Conservation (phyloP, 2,329 filamentous ascomycete species). For the Scedosporium boydii region DNA sequence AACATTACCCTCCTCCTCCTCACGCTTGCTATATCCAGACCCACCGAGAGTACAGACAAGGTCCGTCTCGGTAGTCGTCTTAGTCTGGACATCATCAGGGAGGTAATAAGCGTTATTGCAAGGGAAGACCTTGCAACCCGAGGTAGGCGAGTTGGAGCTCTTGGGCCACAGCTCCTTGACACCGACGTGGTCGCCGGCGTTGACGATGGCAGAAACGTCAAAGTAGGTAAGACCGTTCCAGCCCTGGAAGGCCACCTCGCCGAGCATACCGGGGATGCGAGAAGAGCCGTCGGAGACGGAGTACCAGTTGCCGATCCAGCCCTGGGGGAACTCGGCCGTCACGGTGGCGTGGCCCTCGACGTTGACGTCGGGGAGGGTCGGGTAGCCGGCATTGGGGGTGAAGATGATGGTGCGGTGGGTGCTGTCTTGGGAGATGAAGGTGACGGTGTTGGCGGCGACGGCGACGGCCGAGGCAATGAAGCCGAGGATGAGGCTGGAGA, state of each 20-base stretch:
- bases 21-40: not conserved
- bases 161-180: slow-evolving; percentile 46
- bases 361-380: slow-evolving; percentile 25
- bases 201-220: slow-evolving; percentile 49
- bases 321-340: slow-evolving; percentile 30
- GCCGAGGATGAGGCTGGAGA: slow-evolving; percentile 34
- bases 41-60: slow-evolving; percentile 41
- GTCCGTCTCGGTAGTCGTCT: slow-evolving; percentile 35
- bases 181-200: slow-evolving; percentile 37
- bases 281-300: slow-evolving; percentile 33
- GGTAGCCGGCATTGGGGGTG: slow-evolving; percentile 30
- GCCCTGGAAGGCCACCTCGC: slow-evolving; percentile 40
- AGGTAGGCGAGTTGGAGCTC: slow-evolving; percentile 25
- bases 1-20: slow-evolving; percentile 13
- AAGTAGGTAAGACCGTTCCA: slow-evolving; percentile 42
- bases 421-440: slow-evolving; percentile 49
- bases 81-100: slow-evolving; percentile 46
- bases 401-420: slow-evolving; percentile 40
- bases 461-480: slow-evolving; percentile 32
- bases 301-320: slow-evolving; percentile 42
- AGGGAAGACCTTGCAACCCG: slow-evolving; percentile 42
- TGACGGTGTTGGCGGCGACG: slow-evolving; percentile 38
- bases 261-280: slow-evolving; percentile 39
- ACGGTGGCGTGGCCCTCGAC: slow-evolving; percentile 28
- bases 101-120: slow-evolving; percentile 46